Base-by-base conservation (phyloP, 805 yeast species). In the Myxozyma udenii region DNA sequence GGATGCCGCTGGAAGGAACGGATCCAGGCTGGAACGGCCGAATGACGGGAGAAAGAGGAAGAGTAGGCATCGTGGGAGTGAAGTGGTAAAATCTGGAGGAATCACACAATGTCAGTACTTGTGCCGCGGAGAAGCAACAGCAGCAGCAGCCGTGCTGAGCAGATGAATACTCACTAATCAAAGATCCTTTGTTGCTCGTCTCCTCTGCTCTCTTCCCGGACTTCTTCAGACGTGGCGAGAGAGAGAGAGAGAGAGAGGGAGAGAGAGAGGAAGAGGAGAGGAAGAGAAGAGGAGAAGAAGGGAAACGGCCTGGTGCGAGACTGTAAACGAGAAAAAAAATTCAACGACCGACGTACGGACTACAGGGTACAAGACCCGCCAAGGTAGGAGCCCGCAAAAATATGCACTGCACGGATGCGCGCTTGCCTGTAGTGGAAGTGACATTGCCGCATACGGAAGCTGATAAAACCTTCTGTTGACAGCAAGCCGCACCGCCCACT, bases 1-100 rank as follows among this genome's bases (percentile, higher is more conserved):
- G 9, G 16, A 51, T 44, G 2, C 47, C 55, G 25, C 40, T 37
- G 36, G 49, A 32, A 40, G 46, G 39, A 28, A 41, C 46, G 28
- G 48, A 32, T 21, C 51, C 48, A 14, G 48, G 40, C 45, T 41
- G 51, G 36, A 25, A 44, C n/a, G 54, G 39, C 39, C 32, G 36
- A 22, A 49, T 28, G n/a, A 40, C 51, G 30, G 57, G 57, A 26
- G 57, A 53, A 26, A 53, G 37, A 32, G 54, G 57, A 36, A 43
- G 32, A 22, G 54, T 18, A 41, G 57, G 51, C 50, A 48, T 48
- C 49, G 48, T 40, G 33, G 43, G n/a, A n/a, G n/a, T n/a, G n/a
- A n/a, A n/a, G n/a, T n/a, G n/a, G n/a, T n/a, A n/a, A n/a, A n/a
- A n/a, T n/a, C n/a, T n/a, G n/a, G n/a, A 44, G 30, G 19, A 21